A percentile compares a stretch with the other conserved stretches of the same genome.
Conservation (phyloP, 441 rosid genomes). For the Adansonia rubrostipa region DNA sequence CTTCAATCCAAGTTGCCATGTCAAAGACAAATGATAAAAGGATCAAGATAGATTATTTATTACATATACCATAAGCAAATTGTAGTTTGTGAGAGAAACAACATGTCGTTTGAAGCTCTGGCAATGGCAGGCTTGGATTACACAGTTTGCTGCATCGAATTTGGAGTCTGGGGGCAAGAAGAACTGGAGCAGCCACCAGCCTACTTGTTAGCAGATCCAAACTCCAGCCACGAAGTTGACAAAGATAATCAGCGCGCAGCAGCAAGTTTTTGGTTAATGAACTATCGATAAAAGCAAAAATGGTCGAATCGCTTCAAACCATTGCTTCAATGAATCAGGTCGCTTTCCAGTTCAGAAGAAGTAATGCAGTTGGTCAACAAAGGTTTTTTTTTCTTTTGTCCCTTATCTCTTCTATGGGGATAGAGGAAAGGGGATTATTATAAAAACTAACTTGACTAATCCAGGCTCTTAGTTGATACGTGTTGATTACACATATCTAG, state of each 20-base stretch:
- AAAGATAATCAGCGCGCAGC: neutral
- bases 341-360: neutral
- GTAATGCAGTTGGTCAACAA: neutral
- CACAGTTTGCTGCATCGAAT: slow-evolving; percentile 36
- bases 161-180: slow-evolving; percentile 36
- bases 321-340: slow-evolving; percentile 12
- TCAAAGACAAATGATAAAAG: too few relatives aligned
- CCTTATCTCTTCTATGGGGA: too few relatives aligned
- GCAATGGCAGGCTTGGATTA: slow-evolving; percentile 53
- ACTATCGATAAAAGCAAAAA: slow-evolving; percentile 19
- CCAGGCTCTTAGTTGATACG: too few relatives aligned
- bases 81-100: neutral
- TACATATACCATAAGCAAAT: neutral
- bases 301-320: slow-evolving; percentile 21
- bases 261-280: neutral
- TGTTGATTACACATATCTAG: neutral
- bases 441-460: too few relatives aligned
- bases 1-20: neutral
- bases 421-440: too few relatives aligned
- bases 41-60: neutral
- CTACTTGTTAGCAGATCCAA: slow-evolving; percentile 36
- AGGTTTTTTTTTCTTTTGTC: too few relatives aligned
- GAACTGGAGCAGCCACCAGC: slow-evolving; percentile 33
- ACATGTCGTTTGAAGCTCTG: slow-evolving; percentile 49
- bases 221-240: neutral